phyloP scores from a whole-genome alignment of 805 yeast genomes.

The Saccharomycopsis sp. region DNA sequence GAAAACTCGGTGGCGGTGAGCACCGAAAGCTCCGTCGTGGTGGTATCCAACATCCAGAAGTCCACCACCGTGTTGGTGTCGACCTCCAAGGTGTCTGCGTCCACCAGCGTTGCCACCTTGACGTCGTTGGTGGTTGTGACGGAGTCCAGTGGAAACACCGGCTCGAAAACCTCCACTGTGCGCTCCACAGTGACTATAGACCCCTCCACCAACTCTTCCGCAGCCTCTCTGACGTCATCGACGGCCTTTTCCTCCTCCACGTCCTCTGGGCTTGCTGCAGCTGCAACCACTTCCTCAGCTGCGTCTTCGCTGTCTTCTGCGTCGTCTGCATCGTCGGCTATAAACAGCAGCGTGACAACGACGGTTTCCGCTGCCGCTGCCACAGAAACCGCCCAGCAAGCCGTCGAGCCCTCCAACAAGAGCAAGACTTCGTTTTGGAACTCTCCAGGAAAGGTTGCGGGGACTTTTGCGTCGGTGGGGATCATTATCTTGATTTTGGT shows the following conservation, averaged over 20 bases:
- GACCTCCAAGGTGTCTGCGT: background rate
- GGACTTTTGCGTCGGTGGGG: conserved; percentile 78
- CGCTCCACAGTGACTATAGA: conserved; percentile 2
- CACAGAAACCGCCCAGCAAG: conserved; percentile 20
- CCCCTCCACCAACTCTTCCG: background rate
- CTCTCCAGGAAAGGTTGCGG: conserved; percentile 74
- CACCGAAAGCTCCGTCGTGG: background rate
- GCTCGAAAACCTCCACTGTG: background rate
- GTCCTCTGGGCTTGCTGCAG: background rate
- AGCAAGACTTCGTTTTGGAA: conserved; percentile 47
- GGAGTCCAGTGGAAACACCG: conserved; percentile 1
- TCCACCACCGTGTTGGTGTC: background rate
- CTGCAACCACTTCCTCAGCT: background rate
- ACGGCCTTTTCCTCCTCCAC: background rate
- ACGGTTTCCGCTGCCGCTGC: conserved; percentile 3
- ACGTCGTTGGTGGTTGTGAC: background rate
- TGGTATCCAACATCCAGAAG: background rate
- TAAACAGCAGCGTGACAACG: background rate
- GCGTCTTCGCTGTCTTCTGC: background rate
- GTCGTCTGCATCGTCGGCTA: background rate
- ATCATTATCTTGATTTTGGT: conserved; percentile 45
- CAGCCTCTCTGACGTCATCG: background rate
- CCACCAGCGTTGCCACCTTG: background rate
- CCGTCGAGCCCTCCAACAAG: conserved; percentile 12
- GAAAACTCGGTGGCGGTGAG: background rate